phyloP scores from a whole-genome alignment of 495 filamentous ascomycete species.

The Talaromyces thailandensis region DNA sequence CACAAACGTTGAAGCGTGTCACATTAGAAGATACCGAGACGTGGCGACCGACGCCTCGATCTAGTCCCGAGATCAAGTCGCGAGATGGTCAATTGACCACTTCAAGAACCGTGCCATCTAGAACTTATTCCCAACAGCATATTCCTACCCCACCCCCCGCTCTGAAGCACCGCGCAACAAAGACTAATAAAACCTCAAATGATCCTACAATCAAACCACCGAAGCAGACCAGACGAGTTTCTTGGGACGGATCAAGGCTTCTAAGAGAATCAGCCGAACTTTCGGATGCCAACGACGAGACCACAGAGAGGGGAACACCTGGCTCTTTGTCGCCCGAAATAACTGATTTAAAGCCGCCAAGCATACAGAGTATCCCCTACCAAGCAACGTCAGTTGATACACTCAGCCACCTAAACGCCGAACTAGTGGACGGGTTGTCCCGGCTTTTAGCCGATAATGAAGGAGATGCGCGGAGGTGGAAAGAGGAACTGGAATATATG shows the following conservation, averaged over 20 bases:
- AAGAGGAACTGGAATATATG: constrained; percentile 30
- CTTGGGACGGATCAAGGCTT: constrained; percentile 35
- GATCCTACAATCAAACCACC: constrained; percentile 12
- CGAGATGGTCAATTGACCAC: background rate
- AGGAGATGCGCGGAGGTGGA: constrained; percentile 31
- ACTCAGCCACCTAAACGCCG: constrained; percentile 31
- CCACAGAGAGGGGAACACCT: background rate
- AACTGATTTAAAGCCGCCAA: background rate
- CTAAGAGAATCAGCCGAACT: constrained; percentile 18
- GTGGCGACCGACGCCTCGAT: constrained; percentile 25
- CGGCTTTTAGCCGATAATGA: constrained; percentile 26
- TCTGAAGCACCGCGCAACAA: constrained; percentile 33
- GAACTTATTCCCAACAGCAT: background rate
- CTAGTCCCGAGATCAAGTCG: constrained; percentile 25
- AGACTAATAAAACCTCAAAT: constrained; percentile 22
- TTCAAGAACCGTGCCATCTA: background rate
- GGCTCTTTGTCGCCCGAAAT: background rate
- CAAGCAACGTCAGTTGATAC: constrained; percentile 23
- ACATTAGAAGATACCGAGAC: constrained; percentile 30
- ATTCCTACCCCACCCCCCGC: constrained; percentile 31
- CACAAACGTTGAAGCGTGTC: constrained; percentile 32
- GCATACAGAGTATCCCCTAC: constrained; percentile 8
- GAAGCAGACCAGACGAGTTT: constrained; percentile 33
- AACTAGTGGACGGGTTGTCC: constrained; percentile 30
- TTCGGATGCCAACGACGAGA: background rate